A percentile compares a stretch with the other conserved stretches of the same genome.
These are phyloP conservation scores for Clonostachys rhizophaga DNA, from an alignment of 2,329 filamentous ascomycete species.

Conservation along the genomic window DNA sequence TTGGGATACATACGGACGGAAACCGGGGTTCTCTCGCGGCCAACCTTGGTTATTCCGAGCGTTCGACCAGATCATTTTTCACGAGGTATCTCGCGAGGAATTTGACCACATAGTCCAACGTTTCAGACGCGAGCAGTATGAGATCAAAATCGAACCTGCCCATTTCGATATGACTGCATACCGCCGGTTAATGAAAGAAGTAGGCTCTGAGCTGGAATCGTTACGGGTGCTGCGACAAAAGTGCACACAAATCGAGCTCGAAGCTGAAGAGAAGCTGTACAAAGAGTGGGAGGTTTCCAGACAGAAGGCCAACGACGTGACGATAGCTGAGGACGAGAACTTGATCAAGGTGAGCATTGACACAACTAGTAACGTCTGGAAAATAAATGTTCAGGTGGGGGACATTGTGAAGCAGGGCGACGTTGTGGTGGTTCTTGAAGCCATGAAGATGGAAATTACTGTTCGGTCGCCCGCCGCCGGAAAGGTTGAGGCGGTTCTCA, in stretches of 20 bases:
- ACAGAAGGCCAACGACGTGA: too few relatives aligned
- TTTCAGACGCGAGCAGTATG: conserved; percentile 18
- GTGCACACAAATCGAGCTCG: background rate
- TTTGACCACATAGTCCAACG: conserved; percentile 14
- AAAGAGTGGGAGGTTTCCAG: conserved; percentile 14
- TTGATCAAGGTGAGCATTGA: conserved; percentile 14
- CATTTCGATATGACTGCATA: conserved; percentile 19
- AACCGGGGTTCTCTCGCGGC: conserved; percentile 14
- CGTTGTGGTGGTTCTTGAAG: conserved; percentile 41
- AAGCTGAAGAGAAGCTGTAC: conserved; percentile 17
- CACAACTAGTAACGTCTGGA: conserved; percentile 46
- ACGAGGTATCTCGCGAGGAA: conserved; percentile 18
- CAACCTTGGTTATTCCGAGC: conserved; percentile 25
- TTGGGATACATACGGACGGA: conserved; percentile 22
- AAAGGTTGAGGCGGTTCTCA: too few relatives aligned
- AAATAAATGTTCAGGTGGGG: conserved; percentile 36
- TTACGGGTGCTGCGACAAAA: too few relatives aligned
- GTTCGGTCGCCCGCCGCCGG: too few relatives aligned
- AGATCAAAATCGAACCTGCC: conserved; percentile 14
- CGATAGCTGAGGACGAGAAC: conserved; percentile 10
- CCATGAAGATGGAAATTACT: conserved; percentile 52
- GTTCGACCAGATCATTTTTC: conserved; percentile 22
- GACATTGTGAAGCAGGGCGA: conserved; percentile 33
- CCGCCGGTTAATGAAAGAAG: background rate
- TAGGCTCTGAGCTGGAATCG: too few relatives aligned